These are phyloP conservation scores for Apiospora phragmitis DNA, from an alignment of 2,329 filamentous ascomycete genomes.

Conservation along the genomic window DNA sequence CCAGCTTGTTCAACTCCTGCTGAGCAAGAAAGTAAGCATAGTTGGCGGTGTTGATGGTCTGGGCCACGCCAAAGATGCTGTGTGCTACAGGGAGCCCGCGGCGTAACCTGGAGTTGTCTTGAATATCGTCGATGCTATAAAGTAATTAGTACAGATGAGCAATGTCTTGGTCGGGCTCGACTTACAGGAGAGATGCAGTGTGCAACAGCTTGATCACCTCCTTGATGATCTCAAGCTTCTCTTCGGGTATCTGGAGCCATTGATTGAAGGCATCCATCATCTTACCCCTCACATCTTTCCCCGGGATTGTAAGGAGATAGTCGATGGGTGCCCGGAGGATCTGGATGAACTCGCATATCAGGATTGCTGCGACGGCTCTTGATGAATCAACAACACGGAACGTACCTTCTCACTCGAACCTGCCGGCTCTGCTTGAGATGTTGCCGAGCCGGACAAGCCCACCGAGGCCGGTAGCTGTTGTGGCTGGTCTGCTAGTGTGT, in stretches of 20 bases:
- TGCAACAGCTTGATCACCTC: constrained; percentile 83
- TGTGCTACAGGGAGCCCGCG: constrained; percentile 82
- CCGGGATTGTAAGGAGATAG: constrained; percentile 76
- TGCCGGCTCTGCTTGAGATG: neutral
- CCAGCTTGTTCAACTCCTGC: constrained; percentile 70
- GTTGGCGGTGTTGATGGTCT: constrained; percentile 89
- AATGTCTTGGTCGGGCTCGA: neutral
- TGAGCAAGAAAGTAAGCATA: constrained; percentile 85
- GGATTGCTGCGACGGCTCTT: neutral
- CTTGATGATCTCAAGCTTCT: constrained; percentile 72
- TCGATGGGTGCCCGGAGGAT: constrained; percentile 78
- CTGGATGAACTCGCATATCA: constrained; percentile 25
- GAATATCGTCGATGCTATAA: constrained; percentile 72
- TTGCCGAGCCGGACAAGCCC: neutral
- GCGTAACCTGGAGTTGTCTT: constrained; percentile 76
- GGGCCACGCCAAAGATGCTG: constrained; percentile 79
- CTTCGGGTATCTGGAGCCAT: constrained; percentile 74
- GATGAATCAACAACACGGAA: too few relatives aligned
- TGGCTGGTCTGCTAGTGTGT: neutral
- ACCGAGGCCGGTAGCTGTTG: neutral
- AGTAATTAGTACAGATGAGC: neutral
- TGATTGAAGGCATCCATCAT: constrained; percentile 80
- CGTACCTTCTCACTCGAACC: neutral
- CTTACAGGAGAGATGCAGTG: constrained; percentile 70
- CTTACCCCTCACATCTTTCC: constrained; percentile 81